Conservation (phyloP, 2,329 filamentous ascomycete genomes). For the Penicillium sp. region DNA sequence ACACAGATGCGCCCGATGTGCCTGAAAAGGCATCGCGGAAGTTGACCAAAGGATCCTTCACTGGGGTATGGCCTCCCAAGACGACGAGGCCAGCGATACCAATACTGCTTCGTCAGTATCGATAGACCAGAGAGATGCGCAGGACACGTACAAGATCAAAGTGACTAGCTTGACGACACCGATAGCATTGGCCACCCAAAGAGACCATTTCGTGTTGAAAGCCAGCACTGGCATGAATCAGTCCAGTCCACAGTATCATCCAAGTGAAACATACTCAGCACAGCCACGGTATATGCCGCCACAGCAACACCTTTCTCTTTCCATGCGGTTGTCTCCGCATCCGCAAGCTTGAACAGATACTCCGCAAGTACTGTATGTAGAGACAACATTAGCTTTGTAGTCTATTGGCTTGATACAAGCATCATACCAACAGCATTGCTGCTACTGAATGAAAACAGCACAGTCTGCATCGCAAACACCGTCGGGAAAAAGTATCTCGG, state of each 20-base stretch:
- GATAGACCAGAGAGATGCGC: no score
- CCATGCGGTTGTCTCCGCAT: constrained; percentile 49
- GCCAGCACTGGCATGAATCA: constrained; percentile 36
- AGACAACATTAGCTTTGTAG: no score
- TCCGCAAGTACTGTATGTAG: constrained; percentile 49
- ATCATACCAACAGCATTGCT: constrained; percentile 49
- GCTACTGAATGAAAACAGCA: constrained; percentile 57
- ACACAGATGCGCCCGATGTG: constrained; percentile 35
- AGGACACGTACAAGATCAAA: constrained; percentile 44
- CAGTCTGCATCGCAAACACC: constrained; percentile 55
- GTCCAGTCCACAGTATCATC: neutral
- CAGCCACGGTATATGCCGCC: constrained; percentile 53
- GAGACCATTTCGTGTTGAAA: constrained; percentile 51
- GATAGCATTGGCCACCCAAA: constrained; percentile 49
- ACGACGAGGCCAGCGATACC: constrained; percentile 54
- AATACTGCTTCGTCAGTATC: no score
- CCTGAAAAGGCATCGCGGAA: constrained; percentile 50
- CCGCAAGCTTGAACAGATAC: constrained; percentile 54
- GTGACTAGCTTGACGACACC: constrained; percentile 54
- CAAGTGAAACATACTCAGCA: constrained; percentile 39
- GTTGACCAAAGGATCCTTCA: constrained; percentile 46
- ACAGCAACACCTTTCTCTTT: constrained; percentile 59
- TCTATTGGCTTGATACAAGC: no score
- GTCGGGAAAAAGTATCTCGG: constrained; percentile 58
- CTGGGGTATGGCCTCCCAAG: constrained; percentile 47